Percentiles rank a stretch among this genome's conserved stretches.
These are phyloP conservation scores for Thalassiosira oceanica DNA, from an alignment of 352 stramenopile species.

Conservation along the genomic window DNA sequence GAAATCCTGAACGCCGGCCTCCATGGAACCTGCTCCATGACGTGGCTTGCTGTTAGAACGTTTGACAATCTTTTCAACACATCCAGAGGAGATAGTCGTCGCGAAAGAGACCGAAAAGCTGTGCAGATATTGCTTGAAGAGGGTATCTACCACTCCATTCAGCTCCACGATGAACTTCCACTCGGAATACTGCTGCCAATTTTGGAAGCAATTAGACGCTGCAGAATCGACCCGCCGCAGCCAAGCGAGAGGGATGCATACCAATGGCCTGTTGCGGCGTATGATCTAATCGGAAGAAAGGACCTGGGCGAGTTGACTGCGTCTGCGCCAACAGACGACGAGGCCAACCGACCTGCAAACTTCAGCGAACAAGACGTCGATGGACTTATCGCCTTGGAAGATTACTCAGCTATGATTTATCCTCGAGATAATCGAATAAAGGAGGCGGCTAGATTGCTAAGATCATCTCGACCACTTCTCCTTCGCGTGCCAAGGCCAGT, in stretches of 20 bases:
- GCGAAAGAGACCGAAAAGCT: slow-evolving; percentile 16
- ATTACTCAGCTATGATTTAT: slow-evolving; percentile 78
- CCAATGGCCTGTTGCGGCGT: slow-evolving; percentile 36
- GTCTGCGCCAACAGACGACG: slow-evolving; percentile 4
- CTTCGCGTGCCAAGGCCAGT: slow-evolving; percentile 78
- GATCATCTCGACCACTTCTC: slow-evolving; percentile 76
- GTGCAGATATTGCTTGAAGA: slow-evolving; percentile 53
- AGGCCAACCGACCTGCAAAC: not conserved
- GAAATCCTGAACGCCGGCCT: slow-evolving; percentile 16
- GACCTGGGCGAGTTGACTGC: slow-evolving; percentile 25
- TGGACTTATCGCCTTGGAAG: slow-evolving; percentile 67
- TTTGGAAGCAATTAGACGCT: slow-evolving; percentile 49
- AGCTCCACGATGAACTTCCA: slow-evolving; percentile 48
- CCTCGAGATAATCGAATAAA: slow-evolving; percentile 78
- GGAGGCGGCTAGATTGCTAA: slow-evolving; percentile 79
- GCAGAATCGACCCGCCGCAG: slow-evolving; percentile 42
- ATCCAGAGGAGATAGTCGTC: slow-evolving; percentile 5
- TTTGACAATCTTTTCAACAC: slow-evolving; percentile 29
- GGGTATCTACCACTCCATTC: slow-evolving; percentile 36
- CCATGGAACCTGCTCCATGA: slow-evolving; percentile 28
- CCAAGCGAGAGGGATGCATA: slow-evolving; percentile 4
- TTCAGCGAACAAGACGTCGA: slow-evolving; percentile 56
- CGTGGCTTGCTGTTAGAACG: slow-evolving; percentile 39
- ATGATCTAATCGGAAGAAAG: slow-evolving; percentile 54
- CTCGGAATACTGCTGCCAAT: slow-evolving; percentile 42